phyloP scores from a whole-genome alignment of 768 basidiomycete genomes.

The Kwoniella sp. region DNA sequence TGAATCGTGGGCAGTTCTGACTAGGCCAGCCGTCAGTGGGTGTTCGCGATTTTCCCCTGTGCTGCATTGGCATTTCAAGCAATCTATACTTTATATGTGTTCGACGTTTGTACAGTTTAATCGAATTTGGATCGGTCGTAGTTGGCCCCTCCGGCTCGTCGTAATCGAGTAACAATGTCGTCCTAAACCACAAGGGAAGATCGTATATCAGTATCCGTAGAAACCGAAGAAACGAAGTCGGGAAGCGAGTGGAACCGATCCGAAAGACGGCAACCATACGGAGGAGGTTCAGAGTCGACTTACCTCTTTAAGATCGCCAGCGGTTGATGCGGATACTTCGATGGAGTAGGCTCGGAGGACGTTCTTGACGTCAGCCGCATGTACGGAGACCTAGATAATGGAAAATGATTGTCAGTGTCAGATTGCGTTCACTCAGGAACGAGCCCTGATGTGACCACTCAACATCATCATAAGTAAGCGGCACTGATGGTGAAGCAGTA shows the following conservation, averaged over 20 bases:
- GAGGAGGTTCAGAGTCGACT: slow-evolving; percentile 1
- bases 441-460: no score
- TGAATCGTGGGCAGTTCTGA: no score
- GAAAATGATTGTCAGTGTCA: not conserved
- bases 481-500: no score
- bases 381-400: slow-evolving; percentile 76
- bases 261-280: no score
- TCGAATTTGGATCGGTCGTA: slow-evolving; percentile 55
- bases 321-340: slow-evolving; percentile 81
- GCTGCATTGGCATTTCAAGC: not conserved
- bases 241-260: no score
- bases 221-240: no score
- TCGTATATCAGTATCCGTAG: no score
- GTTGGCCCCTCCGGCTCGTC: slow-evolving; percentile 67
- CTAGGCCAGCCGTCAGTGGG: no score
- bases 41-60: no score
- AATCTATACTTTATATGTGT: not conserved
- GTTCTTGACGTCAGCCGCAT: slow-evolving; percentile 81
- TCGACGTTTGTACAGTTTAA: slow-evolving; percentile 6
- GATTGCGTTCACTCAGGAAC: no score
- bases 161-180: slow-evolving; percentile 75
- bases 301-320: slow-evolving; percentile 72
- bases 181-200: slow-evolving; percentile 60
- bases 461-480: no score
- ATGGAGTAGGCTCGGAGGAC: slow-evolving; percentile 76